Percentiles rank a stretch among this genome's conserved stretches.
Conservation (phyloP, 2,329 filamentous ascomycete genomes). For the Fusarium secorum region DNA sequence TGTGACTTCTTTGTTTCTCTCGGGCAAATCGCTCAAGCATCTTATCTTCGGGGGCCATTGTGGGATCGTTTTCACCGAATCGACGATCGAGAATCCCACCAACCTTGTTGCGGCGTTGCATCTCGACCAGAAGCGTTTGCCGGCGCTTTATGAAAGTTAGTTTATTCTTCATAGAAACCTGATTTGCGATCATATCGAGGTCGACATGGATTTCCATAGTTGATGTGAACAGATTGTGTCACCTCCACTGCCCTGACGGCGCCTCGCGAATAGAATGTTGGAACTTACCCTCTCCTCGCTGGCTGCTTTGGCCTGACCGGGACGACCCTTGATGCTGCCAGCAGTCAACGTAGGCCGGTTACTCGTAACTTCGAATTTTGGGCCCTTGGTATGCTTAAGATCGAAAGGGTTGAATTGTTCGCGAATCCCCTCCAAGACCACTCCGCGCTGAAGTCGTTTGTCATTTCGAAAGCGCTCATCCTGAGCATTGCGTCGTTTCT, state of each 20-base stretch:
- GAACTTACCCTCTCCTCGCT: slow-evolving; percentile 80
- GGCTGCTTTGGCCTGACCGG: slow-evolving; percentile 82
- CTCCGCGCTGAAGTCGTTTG: slow-evolving; percentile 78
- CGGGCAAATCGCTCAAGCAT: slow-evolving; percentile 89
- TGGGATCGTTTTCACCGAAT: slow-evolving; percentile 94
- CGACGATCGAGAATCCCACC: slow-evolving; percentile 92
- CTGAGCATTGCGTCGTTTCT: slow-evolving; percentile 78
- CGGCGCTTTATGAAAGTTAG: slow-evolving; percentile 63
- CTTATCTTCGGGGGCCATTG: slow-evolving; percentile 91
- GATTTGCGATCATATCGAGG: neutral
- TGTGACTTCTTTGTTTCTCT: slow-evolving; percentile 82
- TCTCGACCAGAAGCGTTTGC: slow-evolving; percentile 85
- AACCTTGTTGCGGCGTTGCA: slow-evolving; percentile 88
- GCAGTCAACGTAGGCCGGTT: slow-evolving; percentile 64
- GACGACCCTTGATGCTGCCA: slow-evolving; percentile 73
- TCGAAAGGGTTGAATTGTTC: slow-evolving; percentile 99
- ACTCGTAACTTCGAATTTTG: slow-evolving; percentile 86
- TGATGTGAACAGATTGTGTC: neutral
- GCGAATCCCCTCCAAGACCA: slow-evolving; percentile 83
- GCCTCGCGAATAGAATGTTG: neutral
- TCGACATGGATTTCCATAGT: neutral
- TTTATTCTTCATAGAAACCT: neutral
- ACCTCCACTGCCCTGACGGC: neutral
- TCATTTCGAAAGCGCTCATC: slow-evolving; percentile 71
- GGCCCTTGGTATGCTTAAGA: slow-evolving; percentile 79